Evolutionary conservation across 1,139 yeast genomes (phyloP), one percentile per base, ranked within the genome.

Genomic region (Candida tropicalis): DNA sequence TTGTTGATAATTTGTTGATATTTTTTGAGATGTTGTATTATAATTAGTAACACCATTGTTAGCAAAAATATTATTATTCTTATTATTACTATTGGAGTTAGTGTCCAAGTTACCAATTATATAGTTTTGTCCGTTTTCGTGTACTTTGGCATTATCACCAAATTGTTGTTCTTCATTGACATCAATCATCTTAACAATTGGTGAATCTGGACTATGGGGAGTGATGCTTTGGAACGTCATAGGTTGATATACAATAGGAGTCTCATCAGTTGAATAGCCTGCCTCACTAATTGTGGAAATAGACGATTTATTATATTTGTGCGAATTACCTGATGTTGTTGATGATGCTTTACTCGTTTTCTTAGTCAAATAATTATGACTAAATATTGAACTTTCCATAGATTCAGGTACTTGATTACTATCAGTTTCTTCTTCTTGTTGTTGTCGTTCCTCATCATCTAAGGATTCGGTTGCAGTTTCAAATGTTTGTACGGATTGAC

Each of bases 191-290:
- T 45, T 47, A 17, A 51, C 41, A 25, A 43, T 50, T 11, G 55
- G 55, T 4, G 54, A 50, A 25, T 49, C 46, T 32, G 39, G 35
- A 34, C 44, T 40, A 39, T 50, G 55, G 8, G 48, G 53, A 2
- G 53, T 56, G 26, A 50, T 48, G 31, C 54, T 55, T 35, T 55
- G 54, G 37, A 63, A 59, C 5, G 63, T 57, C 23, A 63, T 64
- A 12, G 65, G 62, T 39, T 57, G 61, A 13, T 56, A 51, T 37
- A 62, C 48, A 4, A 57, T 54, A 3, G 68, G 70, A 3, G 67
- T 60, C 18, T 50, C 66, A 41, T 52, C 55, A 22, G 58, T 50
- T 35, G 52, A 49, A 40, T 52, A 56, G 4, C 59, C 61, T 26
- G 55, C 57, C 20, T 50, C 54, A 17, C 55, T 49, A 9, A 51